These are phyloP conservation scores for Colletotrichum phormii DNA, from an alignment of 2,329 filamentous ascomycete genomes.

Conservation along the genomic window DNA sequence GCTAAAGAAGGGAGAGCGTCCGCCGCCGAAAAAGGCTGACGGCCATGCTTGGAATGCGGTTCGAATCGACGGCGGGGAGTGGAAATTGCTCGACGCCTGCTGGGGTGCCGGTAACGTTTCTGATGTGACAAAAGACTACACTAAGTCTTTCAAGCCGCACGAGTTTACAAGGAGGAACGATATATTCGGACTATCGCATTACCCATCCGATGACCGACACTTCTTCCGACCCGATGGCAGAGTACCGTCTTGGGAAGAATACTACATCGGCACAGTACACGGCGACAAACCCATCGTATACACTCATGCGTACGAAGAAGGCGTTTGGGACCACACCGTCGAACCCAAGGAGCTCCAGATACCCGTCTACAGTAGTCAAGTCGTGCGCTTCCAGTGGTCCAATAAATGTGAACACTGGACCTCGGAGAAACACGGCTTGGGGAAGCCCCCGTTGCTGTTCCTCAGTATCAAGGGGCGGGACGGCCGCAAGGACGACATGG, in stretches of 20 bases:
- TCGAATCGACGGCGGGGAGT: conserved; percentile 84
- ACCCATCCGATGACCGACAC: conserved; percentile 73
- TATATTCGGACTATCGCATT: conserved; percentile 84
- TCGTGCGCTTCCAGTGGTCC: conserved; percentile 83
- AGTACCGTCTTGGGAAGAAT: conserved; percentile 81
- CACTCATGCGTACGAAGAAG: conserved; percentile 59
- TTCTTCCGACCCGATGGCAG: conserved; percentile 83
- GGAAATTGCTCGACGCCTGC: conserved; percentile 92
- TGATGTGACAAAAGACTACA: conserved; percentile 66
- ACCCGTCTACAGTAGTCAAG: conserved; percentile 64
- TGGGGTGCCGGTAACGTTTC: conserved; percentile 88
- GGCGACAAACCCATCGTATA: conserved; percentile 62
- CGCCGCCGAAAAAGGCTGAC: conserved; percentile 71
- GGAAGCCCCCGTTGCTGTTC: conserved; percentile 76
- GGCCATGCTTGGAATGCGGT: conserved; percentile 96
- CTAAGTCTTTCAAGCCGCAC: conserved; percentile 73
- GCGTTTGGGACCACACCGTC: conserved; percentile 69
- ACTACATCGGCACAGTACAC: conserved; percentile 71
- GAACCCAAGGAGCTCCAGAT: conserved; percentile 71
- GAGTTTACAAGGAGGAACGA: conserved; percentile 76
- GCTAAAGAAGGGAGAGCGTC: conserved; percentile 70
- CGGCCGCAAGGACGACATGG: conserved; percentile 73
- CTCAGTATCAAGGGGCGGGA: conserved; percentile 75
- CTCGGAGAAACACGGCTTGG: conserved; percentile 73
- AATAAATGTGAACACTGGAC: conserved; percentile 88